These are phyloP conservation scores for Leccinum fibrillosum DNA, from an alignment of 768 basidiomycete species.

Conservation along the genomic window DNA sequence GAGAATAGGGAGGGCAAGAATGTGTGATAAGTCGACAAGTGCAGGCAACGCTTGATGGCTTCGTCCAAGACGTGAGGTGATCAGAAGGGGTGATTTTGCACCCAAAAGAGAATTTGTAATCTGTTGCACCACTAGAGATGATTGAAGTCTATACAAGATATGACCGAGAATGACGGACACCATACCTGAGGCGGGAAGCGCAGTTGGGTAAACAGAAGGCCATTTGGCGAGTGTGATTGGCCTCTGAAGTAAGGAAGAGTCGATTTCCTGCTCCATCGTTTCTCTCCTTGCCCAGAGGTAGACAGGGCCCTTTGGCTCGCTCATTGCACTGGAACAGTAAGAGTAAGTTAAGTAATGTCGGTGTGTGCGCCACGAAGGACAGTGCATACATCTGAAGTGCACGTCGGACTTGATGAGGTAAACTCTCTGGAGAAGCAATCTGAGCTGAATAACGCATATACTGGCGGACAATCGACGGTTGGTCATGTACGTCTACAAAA, in stretches of 20 bases:
- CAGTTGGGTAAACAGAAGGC: conserved; percentile 50
- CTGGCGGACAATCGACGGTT: conserved; percentile 65
- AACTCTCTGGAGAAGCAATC: conserved; percentile 51
- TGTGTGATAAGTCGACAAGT: conserved; percentile 46
- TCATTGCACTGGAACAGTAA: conserved; percentile 47
- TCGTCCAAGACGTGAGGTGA: conserved; percentile 62
- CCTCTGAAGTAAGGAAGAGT: conserved; percentile 33
- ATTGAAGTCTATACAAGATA: neutral
- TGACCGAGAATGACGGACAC: neutral
- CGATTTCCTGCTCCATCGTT: conserved; percentile 62
- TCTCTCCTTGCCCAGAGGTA: conserved; percentile 76
- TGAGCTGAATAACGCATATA: conserved; percentile 71
- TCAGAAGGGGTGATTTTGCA: conserved; percentile 56
- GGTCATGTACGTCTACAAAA: conserved; percentile 62
- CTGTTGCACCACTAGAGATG: conserved; percentile 25
- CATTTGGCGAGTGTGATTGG: conserved; percentile 37
- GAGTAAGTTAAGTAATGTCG: neutral
- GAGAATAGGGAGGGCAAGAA: conserved; percentile 55
- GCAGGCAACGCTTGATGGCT: conserved; percentile 44
- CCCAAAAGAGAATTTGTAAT: conserved; percentile 49
- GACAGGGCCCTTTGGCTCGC: conserved; percentile 68
- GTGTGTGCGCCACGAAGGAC: neutral
- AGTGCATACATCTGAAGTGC: conserved; percentile 58
- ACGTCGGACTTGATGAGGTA: conserved; percentile 50
- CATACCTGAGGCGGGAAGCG: conserved; percentile 41